Evolutionary conservation across 148 eudicot genomes (phyloP), one percentile per base, ranked within the genome.

Genomic region (Vaccinium macrocarpon): DNA sequence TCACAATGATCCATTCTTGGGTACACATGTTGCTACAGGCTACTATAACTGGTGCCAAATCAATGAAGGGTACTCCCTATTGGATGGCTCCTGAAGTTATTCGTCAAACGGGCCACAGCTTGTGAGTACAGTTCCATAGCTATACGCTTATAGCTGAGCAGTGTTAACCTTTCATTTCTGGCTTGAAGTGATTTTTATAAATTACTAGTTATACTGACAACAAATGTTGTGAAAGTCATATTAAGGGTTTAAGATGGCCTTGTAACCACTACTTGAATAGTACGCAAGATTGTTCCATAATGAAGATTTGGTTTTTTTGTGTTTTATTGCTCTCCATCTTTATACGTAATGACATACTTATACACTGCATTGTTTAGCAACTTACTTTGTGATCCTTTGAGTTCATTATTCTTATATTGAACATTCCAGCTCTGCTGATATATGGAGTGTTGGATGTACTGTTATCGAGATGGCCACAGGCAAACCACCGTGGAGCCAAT

Each of bases 21-120:
- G 15, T 72, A 52, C 61, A 61, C 78, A 52, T 72, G 52, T 25
- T 82, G 10, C 78, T 83, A 62, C 85, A 97, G 99, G 99, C 97
- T 81, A 97, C 99, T 35, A 90, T 93, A 89, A 94, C 96, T 59
- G 99, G 97, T 82, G 99, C 99, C 68, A 97, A 97, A 86, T 95
- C 99, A 87, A 97, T 97, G 98, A 97, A 95, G 95, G 99, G 98
- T 82, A 97, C 99, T 85, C 94, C 99, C 10, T 95, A 95, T 84
- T 97, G 98, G 99, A 97, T 97, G 99, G 99, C 99, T 89, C 98
- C 99, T 84, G 99, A 97, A 93, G 99, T 97, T 84, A 97, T 97
- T 87, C 91, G 90, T 84, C 99, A 97, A 88, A 97, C 97, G 42
- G 98, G 99, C 53, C 99, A 95, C 88, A 95, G 87, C 87, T 93